phyloP scores from a whole-genome alignment of 768 basidiomycete species.

The Rhizopogon sp. region DNA sequence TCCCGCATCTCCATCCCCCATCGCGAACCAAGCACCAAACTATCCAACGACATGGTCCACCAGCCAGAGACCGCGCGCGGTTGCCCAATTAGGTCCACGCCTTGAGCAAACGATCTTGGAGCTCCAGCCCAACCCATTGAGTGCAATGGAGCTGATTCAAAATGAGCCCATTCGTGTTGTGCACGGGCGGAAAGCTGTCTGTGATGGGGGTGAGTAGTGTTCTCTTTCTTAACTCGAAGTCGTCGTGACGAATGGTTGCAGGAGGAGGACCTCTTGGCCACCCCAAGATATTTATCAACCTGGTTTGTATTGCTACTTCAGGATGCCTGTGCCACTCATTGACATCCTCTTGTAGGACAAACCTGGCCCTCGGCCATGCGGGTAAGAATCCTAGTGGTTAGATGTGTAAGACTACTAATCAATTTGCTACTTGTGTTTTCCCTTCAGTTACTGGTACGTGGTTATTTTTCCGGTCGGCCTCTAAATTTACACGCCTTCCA shows the following conservation, averaged over 20 bases:
- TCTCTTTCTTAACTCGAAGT: constrained; percentile 1
- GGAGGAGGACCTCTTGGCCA: constrained; percentile 95
- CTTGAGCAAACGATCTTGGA: constrained; percentile 91
- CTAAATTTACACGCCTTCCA: constrained; percentile 23
- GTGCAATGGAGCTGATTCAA: constrained; percentile 86
- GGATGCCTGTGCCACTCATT: neutral
- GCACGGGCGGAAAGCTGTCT: constrained; percentile 78
- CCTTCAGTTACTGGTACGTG: constrained; percentile 44
- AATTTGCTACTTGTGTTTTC: constrained; percentile 4
- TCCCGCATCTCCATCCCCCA: constrained; percentile 21
- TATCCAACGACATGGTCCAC: constrained; percentile 80
- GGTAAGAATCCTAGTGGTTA: constrained; percentile 49
- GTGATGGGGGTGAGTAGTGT: constrained; percentile 83
- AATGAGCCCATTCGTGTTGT: constrained; percentile 84
- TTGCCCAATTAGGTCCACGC: constrained; percentile 57
- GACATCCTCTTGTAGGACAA: constrained; percentile 57
- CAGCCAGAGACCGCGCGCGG: constrained; percentile 68
- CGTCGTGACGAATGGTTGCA: constrained; percentile 26
- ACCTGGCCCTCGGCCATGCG: constrained; percentile 82
- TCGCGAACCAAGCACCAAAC: constrained; percentile 77
- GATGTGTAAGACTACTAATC: neutral
- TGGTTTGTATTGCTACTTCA: constrained; percentile 48
- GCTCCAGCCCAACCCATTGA: constrained; percentile 83
- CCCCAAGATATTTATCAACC: constrained; percentile 94
- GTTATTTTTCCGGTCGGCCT: neutral